These are phyloP conservation scores for Psidium guajava DNA, from an alignment of 345 rosid genomes.

Conservation along the genomic window DNA sequence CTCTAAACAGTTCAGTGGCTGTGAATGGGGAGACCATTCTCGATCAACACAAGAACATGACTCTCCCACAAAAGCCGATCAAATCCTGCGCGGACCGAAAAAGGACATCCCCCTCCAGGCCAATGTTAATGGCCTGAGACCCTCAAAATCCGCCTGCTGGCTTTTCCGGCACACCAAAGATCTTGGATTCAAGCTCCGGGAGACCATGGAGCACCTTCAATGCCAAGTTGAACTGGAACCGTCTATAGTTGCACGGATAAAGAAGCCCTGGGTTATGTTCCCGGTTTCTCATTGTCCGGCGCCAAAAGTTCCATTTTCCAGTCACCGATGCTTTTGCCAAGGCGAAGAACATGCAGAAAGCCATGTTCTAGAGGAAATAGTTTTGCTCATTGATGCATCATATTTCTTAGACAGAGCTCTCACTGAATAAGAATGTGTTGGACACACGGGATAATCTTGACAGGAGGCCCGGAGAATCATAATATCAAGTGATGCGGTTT, in stretches of 20 bases:
- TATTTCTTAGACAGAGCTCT: background rate
- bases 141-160: constrained; percentile 9
- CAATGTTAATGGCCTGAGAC: constrained; percentile 19
- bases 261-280: background rate
- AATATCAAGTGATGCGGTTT: background rate
- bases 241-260: constrained; percentile 5
- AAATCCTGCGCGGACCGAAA: background rate
- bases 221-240: constrained; percentile 12
- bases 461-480: background rate
- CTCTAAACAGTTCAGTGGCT: background rate
- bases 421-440: background rate
- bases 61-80: background rate
- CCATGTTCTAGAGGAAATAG: background rate
- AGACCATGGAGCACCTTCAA: constrained; percentile 22
- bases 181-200: constrained; percentile 17
- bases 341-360: background rate
- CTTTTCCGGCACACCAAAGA: constrained; percentile 16
- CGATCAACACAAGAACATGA: background rate
- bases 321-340: background rate
- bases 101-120: constrained; percentile 8
- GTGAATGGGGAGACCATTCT: background rate
- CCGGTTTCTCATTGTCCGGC: background rate
- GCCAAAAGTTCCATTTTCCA: background rate
- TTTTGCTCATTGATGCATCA: background rate
- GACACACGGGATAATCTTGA: background rate